Evolutionary conservation across 495 filamentous ascomycete species (phyloP), one percentile per base, ranked within the genome.

Genomic region (Aspergillus cavernicola): DNA sequence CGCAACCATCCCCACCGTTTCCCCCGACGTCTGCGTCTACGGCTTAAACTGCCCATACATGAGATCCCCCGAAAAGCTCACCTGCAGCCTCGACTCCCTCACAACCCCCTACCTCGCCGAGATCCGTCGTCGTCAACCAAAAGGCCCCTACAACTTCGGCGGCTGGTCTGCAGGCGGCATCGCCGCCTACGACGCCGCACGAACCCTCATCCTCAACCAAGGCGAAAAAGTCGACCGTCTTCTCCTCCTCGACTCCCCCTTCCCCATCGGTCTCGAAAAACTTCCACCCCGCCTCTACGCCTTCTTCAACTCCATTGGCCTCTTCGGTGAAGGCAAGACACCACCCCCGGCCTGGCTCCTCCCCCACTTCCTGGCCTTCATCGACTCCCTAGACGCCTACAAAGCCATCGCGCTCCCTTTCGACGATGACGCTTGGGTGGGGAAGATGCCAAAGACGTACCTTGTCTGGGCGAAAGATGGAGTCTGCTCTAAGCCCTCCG

Each of bases 91-190:
- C 32, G 76, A 84, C 28, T 71, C 75, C 62, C 67, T 82, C 26
- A 80, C 81, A 18, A 70, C 74, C 15, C 70, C 78, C n/a, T 85
- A 83, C 56, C 70, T 85, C 11, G 77, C 80, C 20, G 77, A 86
- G 59, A 86, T 88, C 52, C 85, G 82, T 9, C 82, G 88, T 53
- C 83, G 88, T 28, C 77, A 90, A 70, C 82, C 91, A 0, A 78
- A 83, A 38, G 90, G 90, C 1, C 83, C 83, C 4, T 86, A 86
- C 66, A 73, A 79, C 60, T 68, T 86, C 33, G 83, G 83, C 45
- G 85, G 79, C 13, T 96, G 91, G 91, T 90, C 85, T 18, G 90
- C 90, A 8, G 91, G 91, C 44, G 91, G 91, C 36, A 88, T 93
- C 29, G 85, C 92, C 57, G 90, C 90, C 20, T 96, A 89, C 63